These are phyloP conservation scores for Marchantia polymorpha DNA, from an alignment of 225 moss, liverwort and hornwort genomes.

Conservation along the genomic window DNA sequence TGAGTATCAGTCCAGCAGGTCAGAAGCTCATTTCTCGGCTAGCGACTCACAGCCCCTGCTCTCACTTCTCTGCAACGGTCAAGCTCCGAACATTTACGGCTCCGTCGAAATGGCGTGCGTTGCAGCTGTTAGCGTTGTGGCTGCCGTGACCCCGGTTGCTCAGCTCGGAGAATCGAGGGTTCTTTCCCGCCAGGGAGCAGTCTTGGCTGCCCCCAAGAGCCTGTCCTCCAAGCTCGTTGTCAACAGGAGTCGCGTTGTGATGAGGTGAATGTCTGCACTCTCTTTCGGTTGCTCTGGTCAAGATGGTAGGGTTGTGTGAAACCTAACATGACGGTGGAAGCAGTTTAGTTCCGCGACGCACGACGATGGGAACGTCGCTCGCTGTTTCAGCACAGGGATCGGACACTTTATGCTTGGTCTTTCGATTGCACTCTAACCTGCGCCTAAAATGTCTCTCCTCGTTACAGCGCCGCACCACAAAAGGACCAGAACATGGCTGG, in stretches of 20 bases:
- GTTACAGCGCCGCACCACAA: constrained; percentile 55
- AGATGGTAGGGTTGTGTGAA: no score
- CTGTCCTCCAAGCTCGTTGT: constrained; percentile 30
- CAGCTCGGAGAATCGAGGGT: constrained; percentile 31
- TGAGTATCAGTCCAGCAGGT: neutral
- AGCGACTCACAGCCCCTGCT: neutral
- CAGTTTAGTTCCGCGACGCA: no score
- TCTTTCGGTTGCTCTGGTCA: no score
- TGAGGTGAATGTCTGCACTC: constrained; percentile 31
- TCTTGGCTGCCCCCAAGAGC: constrained; percentile 29
- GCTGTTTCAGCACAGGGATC: no score
- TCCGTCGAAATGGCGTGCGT: constrained; percentile 39
- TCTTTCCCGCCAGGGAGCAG: constrained; percentile 36
- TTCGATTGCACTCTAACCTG: no score
- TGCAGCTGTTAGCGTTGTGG: constrained; percentile 23
- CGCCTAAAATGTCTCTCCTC: neutral
- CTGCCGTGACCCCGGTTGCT: constrained; percentile 17
- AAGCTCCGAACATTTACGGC: neutral
- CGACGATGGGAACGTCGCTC: no score
- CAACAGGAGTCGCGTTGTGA: constrained; percentile 46
- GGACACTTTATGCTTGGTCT: no score
- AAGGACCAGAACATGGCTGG: constrained; percentile 53
- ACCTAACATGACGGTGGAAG: no score
- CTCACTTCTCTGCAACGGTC: neutral
- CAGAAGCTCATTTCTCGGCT: constrained; percentile 4